A percentile compares a stretch with the other conserved stretches of the same genome.
These are phyloP conservation scores for Aspergillus asperescens DNA, from an alignment of 495 filamentous ascomycete species.

Conservation along the genomic window DNA sequence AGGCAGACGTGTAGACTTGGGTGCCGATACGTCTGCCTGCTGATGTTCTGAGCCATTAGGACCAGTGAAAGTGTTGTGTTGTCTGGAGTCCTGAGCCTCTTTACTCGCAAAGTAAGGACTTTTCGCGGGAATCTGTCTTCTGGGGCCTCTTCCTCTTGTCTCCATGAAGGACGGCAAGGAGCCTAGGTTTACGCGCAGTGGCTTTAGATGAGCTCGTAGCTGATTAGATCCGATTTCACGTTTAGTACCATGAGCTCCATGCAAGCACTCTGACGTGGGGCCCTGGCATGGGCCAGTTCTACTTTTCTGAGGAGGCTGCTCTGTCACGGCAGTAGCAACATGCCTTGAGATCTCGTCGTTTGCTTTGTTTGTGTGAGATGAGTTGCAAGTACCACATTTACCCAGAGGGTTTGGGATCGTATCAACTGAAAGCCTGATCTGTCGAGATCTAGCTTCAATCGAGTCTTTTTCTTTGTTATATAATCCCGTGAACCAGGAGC, in stretches of 20 bases:
- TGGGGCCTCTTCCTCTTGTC: constrained; percentile 16
- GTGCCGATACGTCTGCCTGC: not conserved
- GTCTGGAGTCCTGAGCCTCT: not conserved
- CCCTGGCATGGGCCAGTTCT: not conserved
- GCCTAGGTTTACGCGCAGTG: constrained; percentile 12
- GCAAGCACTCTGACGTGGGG: not conserved
- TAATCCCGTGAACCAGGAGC: not conserved
- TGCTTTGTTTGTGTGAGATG: too few relatives aligned
- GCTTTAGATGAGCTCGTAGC: not conserved
- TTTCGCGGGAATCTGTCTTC: not conserved
- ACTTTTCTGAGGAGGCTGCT: not conserved
- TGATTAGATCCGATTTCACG: not conserved
- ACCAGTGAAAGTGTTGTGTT: not conserved
- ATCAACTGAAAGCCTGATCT: not conserved
- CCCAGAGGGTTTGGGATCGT: not conserved
- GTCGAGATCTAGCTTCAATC: not conserved
- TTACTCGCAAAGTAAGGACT: constrained; percentile 17
- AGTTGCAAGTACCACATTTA: not conserved
- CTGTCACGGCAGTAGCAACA: not conserved
- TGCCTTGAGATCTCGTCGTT: not conserved
- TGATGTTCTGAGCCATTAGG: not conserved
- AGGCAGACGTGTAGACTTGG: not conserved
- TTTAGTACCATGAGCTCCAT: not conserved
- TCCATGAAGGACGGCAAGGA: constrained; percentile 31
- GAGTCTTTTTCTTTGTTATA: not conserved